Evolutionary conservation across 768 basidiomycete species (phyloP).

Genomic region (Galerina sulciceps): DNA sequence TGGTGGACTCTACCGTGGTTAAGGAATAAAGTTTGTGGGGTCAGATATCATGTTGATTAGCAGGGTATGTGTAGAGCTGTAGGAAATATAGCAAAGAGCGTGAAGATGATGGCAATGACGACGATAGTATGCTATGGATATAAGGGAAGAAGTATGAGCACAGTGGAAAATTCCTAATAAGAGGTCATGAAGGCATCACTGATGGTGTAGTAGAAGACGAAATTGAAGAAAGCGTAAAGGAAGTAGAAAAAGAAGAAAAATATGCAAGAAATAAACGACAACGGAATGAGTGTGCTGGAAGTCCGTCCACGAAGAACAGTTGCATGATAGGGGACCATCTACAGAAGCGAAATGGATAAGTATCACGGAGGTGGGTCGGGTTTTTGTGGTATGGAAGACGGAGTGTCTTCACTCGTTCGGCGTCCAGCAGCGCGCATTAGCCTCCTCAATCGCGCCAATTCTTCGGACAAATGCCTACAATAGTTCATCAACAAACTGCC

Average conservation of each 20-base stretch:
- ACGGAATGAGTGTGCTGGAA: not conserved
- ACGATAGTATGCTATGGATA: not conserved
- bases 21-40: not conserved
- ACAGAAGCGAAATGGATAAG: not conserved
- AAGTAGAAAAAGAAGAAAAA: not conserved
- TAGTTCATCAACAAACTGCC: not conserved
- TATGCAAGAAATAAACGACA: too few relatives aligned
- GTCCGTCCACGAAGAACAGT: constrained; percentile 4
- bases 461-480: constrained; percentile 57
- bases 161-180: too few relatives aligned
- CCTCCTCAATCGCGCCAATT: constrained; percentile 69
- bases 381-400: constrained; percentile 1
- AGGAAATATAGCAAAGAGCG: not conserved
- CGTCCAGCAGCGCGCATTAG: constrained; percentile 64
- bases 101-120: not conserved
- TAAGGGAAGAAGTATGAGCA: too few relatives aligned
- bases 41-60: constrained; percentile 3
- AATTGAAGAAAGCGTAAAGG: not conserved
- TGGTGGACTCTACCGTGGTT: too few relatives aligned
- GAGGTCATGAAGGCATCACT: too few relatives aligned
- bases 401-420: not conserved
- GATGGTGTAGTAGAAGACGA: not conserved
- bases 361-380: constrained; percentile 17
- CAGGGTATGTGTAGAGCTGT: constrained; percentile 6
- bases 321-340: not conserved